phyloP scores from a whole-genome alignment of 768 basidiomycete species.

The Phaffia australis region DNA sequence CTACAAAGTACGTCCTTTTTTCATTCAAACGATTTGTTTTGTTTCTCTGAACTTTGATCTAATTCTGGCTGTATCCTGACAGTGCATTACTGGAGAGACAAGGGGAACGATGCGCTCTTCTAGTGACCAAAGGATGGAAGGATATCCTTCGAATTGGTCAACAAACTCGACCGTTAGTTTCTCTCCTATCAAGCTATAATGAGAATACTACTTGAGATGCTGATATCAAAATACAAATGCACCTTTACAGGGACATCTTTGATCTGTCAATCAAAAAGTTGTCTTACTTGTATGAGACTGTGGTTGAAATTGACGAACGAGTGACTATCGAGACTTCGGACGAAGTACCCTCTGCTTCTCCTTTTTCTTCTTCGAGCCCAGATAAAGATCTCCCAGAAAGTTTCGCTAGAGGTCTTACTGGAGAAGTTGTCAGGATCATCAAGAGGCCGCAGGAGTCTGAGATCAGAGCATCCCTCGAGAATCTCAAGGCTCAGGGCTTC shows the following conservation, averaged over 20 bases:
- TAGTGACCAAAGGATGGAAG: constrained; percentile 30
- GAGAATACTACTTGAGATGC: too few species aligned
- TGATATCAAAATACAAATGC: not conserved
- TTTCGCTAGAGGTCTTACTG: constrained; percentile 24
- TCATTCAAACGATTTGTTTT: too few species aligned
- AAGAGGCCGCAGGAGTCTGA: constrained; percentile 23
- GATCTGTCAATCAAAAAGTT: constrained; percentile 27
- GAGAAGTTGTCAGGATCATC: constrained; percentile 26
- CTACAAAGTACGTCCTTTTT: constrained; percentile 4
- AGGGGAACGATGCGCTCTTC: constrained; percentile 27
- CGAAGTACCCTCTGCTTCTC: constrained; percentile 24
- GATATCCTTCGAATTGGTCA: constrained; percentile 30
- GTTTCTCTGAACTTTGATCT: too few species aligned
- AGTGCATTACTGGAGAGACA: constrained; percentile 27
- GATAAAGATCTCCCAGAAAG: constrained; percentile 5
- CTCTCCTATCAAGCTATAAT: not conserved
- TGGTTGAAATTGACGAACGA: constrained; percentile 28
- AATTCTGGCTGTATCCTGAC: too few species aligned
- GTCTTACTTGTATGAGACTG: constrained; percentile 22
- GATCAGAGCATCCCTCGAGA: not conserved
- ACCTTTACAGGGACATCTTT: constrained; percentile 23
- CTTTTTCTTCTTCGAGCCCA: not conserved
- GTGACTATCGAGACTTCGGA: constrained; percentile 32
- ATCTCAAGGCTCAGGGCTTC: not conserved
- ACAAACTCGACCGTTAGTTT: constrained; percentile 25